Evolutionary conservation across 306 rosid species (phyloP).

Genomic region (Rosa rugosa): DNA sequence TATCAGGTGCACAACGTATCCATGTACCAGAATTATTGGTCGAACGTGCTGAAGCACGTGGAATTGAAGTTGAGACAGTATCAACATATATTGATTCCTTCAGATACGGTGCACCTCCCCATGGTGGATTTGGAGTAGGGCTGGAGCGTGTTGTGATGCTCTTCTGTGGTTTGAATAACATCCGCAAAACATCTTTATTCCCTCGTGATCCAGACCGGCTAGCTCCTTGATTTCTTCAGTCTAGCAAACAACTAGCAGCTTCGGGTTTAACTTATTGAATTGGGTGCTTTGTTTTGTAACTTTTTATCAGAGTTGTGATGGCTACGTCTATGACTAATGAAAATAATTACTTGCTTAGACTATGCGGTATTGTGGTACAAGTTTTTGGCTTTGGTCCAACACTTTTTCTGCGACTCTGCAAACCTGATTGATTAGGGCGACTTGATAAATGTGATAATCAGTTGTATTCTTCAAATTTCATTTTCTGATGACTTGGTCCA

Average conservation of each 20-base stretch:
- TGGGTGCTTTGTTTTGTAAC: no score
- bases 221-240: conserved; percentile 30
- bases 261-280: no score
- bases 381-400: no score
- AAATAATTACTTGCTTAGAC: no score
- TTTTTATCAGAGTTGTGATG: no score
- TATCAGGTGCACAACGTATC: conserved; percentile 92
- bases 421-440: no score
- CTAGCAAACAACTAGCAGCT: not conserved
- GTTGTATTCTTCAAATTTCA: no score
- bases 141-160: conserved; percentile 97
- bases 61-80: conserved; percentile 70
- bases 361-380: no score
- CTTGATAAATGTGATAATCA: no score
- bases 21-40: conserved; percentile 68
- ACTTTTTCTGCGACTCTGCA: no score
- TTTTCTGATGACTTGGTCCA: no score
- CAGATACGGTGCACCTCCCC: conserved; percentile 88
- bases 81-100: conserved; percentile 78
- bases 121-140: conserved; percentile 94
- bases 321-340: no score
- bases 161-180: conserved; percentile 75
- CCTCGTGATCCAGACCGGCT: conserved; percentile 82
- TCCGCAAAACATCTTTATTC: conserved; percentile 70
- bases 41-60: conserved; percentile 70